phyloP scores from a whole-genome alignment of 352 stramenopile species.

The Aphanomyces stellatus region DNA sequence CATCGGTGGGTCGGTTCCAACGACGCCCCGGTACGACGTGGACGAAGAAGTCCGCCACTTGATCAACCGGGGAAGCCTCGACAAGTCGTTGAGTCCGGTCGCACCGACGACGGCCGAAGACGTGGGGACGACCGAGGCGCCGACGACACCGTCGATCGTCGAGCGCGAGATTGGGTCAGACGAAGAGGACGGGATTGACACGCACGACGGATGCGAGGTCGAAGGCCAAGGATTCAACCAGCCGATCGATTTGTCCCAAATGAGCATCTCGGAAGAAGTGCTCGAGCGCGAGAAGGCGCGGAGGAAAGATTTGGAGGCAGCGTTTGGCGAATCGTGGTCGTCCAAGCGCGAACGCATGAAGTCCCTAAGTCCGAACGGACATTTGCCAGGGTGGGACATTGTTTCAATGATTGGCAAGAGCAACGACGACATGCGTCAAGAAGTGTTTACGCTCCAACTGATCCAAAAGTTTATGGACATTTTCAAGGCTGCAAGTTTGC shows the following conservation, averaged over 20 bases:
- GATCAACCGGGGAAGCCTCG: constrained; percentile 17
- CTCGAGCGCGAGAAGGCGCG: constrained; percentile 77
- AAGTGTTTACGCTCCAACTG: constrained; percentile 98
- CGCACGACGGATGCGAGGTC: neutral
- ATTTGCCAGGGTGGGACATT: constrained; percentile 89
- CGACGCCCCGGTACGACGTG: neutral
- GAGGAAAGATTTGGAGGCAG: constrained; percentile 66
- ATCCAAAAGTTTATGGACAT: constrained; percentile 97
- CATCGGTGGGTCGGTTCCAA: neutral
- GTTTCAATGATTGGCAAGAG: constrained; percentile 97
- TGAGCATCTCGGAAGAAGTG: constrained; percentile 58
- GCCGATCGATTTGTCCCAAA: constrained; percentile 48
- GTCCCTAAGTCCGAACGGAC: constrained; percentile 79
- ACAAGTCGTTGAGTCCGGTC: no score
- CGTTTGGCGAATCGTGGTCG: constrained; percentile 94
- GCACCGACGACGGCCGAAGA: no score
- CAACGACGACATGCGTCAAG: constrained; percentile 97
- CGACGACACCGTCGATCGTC: neutral
- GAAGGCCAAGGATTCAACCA: constrained; percentile 22
- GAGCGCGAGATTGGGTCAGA: constrained; percentile 3
- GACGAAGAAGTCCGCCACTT: constrained; percentile 18
- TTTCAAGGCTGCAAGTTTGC: constrained; percentile 90
- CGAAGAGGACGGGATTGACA: constrained; percentile 13
- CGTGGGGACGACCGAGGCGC: neutral
- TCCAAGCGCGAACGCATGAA: constrained; percentile 89